Percentiles rank a stretch among this genome's conserved stretches.
Conservation (phyloP, 2,329 filamentous ascomycete species). For the Fusarium verrucosum region DNA sequence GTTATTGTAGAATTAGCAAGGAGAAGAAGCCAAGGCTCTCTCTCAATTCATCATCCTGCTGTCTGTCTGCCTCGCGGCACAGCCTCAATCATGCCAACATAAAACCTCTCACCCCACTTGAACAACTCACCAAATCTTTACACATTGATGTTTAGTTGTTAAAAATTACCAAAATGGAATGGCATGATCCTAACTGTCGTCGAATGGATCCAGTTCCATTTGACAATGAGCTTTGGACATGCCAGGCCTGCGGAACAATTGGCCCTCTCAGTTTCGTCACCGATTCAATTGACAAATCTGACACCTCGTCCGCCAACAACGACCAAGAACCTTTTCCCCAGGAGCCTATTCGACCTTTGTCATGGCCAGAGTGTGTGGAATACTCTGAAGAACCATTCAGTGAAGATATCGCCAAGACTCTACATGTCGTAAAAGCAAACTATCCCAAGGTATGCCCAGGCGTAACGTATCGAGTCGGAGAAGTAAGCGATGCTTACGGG, state of each 20-base stretch:
- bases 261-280: conserved; percentile 2
- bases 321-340: background rate
- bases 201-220: conserved; percentile 15
- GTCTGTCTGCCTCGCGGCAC: background rate
- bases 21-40: background rate
- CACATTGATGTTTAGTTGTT: background rate
- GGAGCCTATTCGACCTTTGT: background rate
- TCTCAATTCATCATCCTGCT: background rate
- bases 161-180: conserved; percentile 4
- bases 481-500: conserved; percentile 15
- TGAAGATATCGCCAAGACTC: background rate
- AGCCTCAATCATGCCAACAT: conserved; percentile 4
- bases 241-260: conserved; percentile 19
- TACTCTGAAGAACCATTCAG: background rate
- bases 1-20: background rate
- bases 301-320: background rate
- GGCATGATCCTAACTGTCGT: conserved; percentile 16
- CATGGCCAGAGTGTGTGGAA: conserved; percentile 4
- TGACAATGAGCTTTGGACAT: conserved; percentile 9
- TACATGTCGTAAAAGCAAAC: background rate
- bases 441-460: background rate
- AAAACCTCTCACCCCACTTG: conserved; percentile 14
- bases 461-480: background rate
- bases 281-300: background rate
- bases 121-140: background rate